A percentile compares a stretch with the other conserved stretches of the same genome.
These are phyloP conservation scores for Leishmania turanica DNA, from an alignment of 208 protist species.

Conservation along the genomic window DNA sequence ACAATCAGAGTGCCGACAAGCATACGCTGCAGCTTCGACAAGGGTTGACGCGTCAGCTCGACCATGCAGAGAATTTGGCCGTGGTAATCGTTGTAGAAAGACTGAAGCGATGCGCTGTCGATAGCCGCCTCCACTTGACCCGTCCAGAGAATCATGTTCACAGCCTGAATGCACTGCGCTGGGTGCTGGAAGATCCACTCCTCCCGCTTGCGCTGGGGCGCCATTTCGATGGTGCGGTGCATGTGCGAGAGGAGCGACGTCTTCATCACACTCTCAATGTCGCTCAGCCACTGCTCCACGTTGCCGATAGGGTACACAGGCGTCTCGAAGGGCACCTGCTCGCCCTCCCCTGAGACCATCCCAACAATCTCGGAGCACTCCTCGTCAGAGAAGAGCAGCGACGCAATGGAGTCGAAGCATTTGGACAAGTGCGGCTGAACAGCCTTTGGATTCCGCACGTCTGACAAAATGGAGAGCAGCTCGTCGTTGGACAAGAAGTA, in stretches of 20 bases:
- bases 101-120: constrained; percentile 33
- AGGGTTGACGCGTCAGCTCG: constrained; percentile 83
- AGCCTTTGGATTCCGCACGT: constrained; percentile 95
- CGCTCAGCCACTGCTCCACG: constrained; percentile 95
- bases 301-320: constrained; percentile 88
- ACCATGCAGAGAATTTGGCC: constrained; percentile 91
- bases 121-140: constrained; percentile 91
- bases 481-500: constrained; percentile 99
- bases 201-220: constrained; percentile 63
- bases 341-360: constrained; percentile 93
- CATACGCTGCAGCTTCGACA: constrained; percentile 91
- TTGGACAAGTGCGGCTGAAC: constrained; percentile 97
- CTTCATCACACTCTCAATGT: constrained; percentile 95
- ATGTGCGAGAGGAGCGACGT: constrained; percentile 88
- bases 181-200: constrained; percentile 95
- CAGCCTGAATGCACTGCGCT: constrained; percentile 94
- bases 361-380: constrained; percentile 82
- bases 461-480: constrained; percentile 97
- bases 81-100: constrained; percentile 85
- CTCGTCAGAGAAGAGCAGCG: constrained; percentile 82
- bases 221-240: constrained; percentile 78
- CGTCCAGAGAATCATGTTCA: constrained; percentile 95
- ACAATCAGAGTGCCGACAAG: constrained; percentile 96
- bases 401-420: constrained; percentile 96
- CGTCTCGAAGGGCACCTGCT: constrained; percentile 90